Percentiles rank a stretch among this genome's conserved stretches.
phyloP scores from a whole-genome alignment of 768 basidiomycete species.

The Suillus discolor region DNA sequence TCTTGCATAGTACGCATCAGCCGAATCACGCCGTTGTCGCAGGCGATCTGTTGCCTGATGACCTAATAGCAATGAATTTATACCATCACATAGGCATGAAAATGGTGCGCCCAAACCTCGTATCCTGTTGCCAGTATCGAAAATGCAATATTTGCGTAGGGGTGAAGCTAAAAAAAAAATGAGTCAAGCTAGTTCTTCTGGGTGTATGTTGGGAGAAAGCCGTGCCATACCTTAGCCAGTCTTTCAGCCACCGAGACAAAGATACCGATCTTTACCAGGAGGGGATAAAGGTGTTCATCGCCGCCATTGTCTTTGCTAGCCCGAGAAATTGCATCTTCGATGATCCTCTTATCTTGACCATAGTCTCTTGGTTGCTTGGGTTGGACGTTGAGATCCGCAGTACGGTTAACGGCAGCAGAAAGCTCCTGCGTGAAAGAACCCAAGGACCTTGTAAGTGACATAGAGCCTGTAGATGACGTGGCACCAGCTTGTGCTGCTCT shows the following conservation, averaged over 20 bases:
- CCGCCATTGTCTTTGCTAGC: neutral
- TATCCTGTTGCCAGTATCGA: slow-evolving; percentile 5
- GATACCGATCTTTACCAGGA: slow-evolving; percentile 13
- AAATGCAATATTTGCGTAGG: slow-evolving; percentile 15
- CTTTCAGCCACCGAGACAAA: slow-evolving; percentile 8
- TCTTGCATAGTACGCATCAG: slow-evolving; percentile 2
- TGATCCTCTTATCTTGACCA: neutral
- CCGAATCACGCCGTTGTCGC: neutral
- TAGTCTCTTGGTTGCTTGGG: neutral
- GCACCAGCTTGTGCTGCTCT: neutral
- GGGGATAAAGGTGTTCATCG: slow-evolving; percentile 3
- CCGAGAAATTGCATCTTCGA: neutral
- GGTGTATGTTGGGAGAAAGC: neutral
- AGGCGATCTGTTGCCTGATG: neutral
- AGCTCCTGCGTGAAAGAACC: slow-evolving; percentile 1
- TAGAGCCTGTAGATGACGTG: neutral
- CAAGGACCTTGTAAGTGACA: neutral
- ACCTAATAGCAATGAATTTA: neutral
- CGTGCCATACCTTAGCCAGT: slow-evolving; percentile 5
- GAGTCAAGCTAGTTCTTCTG: neutral
- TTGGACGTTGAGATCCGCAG: neutral
- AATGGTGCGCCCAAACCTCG: slow-evolving; percentile 4
- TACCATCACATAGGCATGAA: neutral
- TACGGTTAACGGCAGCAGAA: neutral
- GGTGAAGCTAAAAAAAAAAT: slow-evolving; percentile 12